These are phyloP conservation scores for Pythium biforme DNA, from an alignment of 352 stramenopile genomes.

Conservation along the genomic window DNA sequence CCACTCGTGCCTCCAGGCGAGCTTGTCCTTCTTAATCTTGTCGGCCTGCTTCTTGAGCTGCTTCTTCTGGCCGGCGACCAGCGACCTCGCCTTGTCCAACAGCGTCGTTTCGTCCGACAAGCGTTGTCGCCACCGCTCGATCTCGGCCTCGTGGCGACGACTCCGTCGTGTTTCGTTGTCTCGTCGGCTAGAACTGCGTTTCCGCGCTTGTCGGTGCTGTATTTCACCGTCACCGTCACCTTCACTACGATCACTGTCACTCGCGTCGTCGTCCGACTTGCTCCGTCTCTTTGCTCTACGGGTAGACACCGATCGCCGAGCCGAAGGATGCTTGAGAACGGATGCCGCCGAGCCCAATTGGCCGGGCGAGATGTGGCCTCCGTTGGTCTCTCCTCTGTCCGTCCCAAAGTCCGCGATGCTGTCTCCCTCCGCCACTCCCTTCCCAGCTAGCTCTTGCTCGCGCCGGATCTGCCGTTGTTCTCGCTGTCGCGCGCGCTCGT, in stretches of 20 bases:
- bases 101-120: slow-evolving; percentile 46
- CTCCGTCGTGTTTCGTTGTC: not conserved
- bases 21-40: slow-evolving; percentile 51
- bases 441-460: slow-evolving; percentile 16
- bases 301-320: not conserved
- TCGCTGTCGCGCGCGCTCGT: slow-evolving; percentile 11
- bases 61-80: slow-evolving; percentile 48
- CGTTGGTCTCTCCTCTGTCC: not conserved
- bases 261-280: not conserved
- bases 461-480: slow-evolving; percentile 19
- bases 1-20: slow-evolving; percentile 46
- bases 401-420: not conserved
- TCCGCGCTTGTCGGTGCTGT: slow-evolving; percentile 13
- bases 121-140: slow-evolving; percentile 40
- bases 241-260: not conserved
- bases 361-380: slow-evolving; percentile 13
- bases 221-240: not conserved
- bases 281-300: not conserved
- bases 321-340: not conserved
- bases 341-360: slow-evolving; percentile 7
- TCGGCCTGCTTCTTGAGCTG: slow-evolving; percentile 51
- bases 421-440: not conserved
- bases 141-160: slow-evolving; percentile 11
- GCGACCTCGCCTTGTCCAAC: slow-evolving; percentile 39
- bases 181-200: not conserved